Evolutionary conservation across 345 rosid species (phyloP).

Genomic region (Gossypium ekmanianum): DNA sequence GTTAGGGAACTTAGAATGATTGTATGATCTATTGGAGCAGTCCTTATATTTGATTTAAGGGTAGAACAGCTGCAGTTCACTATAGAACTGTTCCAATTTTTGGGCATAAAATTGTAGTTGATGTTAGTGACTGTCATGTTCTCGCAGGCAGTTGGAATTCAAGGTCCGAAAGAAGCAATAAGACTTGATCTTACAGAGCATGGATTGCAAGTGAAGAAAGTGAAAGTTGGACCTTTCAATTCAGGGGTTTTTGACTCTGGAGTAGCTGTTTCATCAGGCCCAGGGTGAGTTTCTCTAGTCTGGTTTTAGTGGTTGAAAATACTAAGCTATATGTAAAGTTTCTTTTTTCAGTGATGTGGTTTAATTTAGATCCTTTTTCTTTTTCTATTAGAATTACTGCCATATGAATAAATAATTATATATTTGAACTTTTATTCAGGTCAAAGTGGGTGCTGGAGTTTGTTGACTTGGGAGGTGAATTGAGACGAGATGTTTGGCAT

Average conservation of each 20-base stretch:
- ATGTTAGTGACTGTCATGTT: neutral
- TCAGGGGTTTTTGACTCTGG: slow-evolving; percentile 81
- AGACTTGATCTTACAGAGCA: slow-evolving; percentile 68
- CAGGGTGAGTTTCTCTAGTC: slow-evolving; percentile 42
- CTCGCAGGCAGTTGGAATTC: slow-evolving; percentile 60
- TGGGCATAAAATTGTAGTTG: neutral
- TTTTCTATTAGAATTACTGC: neutral
- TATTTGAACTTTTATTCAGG: slow-evolving; percentile 37
- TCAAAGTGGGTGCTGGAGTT: slow-evolving; percentile 85
- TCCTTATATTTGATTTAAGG: neutral
- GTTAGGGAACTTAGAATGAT: neutral
- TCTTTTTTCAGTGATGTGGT: neutral
- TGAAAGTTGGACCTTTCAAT: slow-evolving; percentile 94
- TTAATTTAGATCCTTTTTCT: neutral
- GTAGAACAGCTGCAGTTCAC: neutral
- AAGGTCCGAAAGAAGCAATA: slow-evolving; percentile 46
- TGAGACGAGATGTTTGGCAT: slow-evolving; percentile 94
- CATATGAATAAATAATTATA: neutral
- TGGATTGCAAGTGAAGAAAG: slow-evolving; percentile 57
- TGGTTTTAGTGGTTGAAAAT: neutral
- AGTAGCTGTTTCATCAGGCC: slow-evolving; percentile 63
- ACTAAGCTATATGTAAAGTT: neutral
- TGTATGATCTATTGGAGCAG: neutral
- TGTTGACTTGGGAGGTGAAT: slow-evolving; percentile 93
- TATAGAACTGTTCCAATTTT: neutral